Evolutionary conservation across 495 filamentous ascomycete species (phyloP).

Genomic region (Pseudevernia furfuracea): DNA sequence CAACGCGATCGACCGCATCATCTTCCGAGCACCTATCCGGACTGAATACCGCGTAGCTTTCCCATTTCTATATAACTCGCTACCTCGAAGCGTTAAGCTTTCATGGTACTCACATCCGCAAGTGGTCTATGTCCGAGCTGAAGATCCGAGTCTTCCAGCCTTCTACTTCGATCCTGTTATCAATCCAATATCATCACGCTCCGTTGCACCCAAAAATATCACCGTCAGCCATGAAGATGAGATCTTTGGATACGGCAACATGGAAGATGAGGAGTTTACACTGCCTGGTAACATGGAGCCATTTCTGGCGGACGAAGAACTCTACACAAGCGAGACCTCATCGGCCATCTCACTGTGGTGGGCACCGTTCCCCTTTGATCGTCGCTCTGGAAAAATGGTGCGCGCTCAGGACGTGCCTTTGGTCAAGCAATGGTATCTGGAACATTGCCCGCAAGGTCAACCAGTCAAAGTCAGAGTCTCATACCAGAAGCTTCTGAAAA

Average conservation of each 20-base stretch:
- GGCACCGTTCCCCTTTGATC: constrained; percentile 95
- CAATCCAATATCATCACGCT: constrained; percentile 93
- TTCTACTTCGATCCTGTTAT: constrained; percentile 98
- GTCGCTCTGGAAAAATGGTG: constrained; percentile 94
- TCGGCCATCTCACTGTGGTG: constrained; percentile 95
- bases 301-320: constrained; percentile 82
- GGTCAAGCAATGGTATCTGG: constrained; percentile 97
- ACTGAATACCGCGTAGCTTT: constrained; percentile 95
- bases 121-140: constrained; percentile 79
- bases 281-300: constrained; percentile 75
- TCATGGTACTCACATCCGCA: constrained; percentile 93
- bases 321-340: constrained; percentile 83
- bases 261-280: constrained; percentile 80
- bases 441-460: constrained; percentile 86
- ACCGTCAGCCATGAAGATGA: constrained; percentile 91
- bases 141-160: constrained; percentile 82
- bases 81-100: constrained; percentile 88
- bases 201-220: constrained; percentile 90
- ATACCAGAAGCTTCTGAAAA: constrained; percentile 97
- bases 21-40: constrained; percentile 90
- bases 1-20: constrained; percentile 99
- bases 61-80: constrained; percentile 91
- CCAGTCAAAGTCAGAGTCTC: constrained; percentile 98
- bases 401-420: constrained; percentile 94
- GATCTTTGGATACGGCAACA: constrained; percentile 74